phyloP scores from a whole-genome alignment of 306 rosid species.

The Sicyos edulis region DNA sequence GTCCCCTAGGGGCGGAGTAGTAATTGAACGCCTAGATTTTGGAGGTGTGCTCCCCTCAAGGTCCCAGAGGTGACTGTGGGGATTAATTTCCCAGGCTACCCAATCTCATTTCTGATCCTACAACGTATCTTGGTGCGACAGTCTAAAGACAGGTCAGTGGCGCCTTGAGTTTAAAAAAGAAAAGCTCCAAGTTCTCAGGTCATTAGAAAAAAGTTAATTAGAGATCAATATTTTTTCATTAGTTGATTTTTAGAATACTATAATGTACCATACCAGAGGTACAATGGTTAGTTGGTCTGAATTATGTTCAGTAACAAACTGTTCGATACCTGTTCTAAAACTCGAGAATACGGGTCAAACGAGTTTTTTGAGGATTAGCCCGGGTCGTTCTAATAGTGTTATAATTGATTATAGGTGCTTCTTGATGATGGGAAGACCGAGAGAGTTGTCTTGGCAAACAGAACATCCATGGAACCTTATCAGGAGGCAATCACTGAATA shows the following conservation, averaged over 20 bases:
- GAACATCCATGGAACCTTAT: constrained; percentile 62
- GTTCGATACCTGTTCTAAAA: background rate
- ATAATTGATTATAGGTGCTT: constrained; percentile 53
- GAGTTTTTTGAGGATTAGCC: background rate
- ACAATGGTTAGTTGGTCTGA: background rate
- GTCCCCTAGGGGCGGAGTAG: too few relatives aligned
- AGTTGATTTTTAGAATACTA: background rate
- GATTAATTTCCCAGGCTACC: too few relatives aligned
- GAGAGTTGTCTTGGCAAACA: constrained; percentile 72
- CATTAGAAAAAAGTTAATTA: background rate
- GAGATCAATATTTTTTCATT: background rate
- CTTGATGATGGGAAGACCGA: constrained; percentile 90
- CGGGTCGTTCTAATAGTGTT: constrained; percentile 18
- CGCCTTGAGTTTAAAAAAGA: too few relatives aligned
- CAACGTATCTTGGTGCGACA: too few relatives aligned
- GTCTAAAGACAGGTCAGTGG: too few relatives aligned
- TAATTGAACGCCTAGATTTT: too few relatives aligned
- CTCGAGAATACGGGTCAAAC: background rate
- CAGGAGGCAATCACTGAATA: constrained; percentile 89
- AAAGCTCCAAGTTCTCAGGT: too few relatives aligned
- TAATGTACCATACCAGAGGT: background rate
- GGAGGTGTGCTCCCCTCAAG: too few relatives aligned
- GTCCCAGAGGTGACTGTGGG: too few relatives aligned
- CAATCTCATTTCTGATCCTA: too few relatives aligned
- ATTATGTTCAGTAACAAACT: background rate